Base-by-base conservation (phyloP, 129 eudicot genomes). In the Flaveria brownii region DNA sequence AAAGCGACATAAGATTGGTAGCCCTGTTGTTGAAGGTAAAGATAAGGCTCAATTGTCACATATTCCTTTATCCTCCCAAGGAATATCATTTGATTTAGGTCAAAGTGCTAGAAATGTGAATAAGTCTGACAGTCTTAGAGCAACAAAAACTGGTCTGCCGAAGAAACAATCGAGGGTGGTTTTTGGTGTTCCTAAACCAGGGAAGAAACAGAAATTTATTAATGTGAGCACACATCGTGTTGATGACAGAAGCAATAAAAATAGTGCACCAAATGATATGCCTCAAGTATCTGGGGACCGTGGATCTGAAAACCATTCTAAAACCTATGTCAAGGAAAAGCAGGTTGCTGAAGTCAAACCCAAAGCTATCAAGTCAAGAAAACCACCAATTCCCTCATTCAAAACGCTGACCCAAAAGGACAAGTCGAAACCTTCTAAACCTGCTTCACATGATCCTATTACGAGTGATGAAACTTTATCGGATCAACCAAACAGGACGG, bases 111-210 rank as follows among this genome's bases (percentile, higher is more conserved):
- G 62, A 68, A 84, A 81, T 23, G 92, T 87, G 17, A 83, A 69
- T 18, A 83, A 89, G 77, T 62, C 71, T 13, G 70, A 67, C 45
- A 81, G 82, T 20, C 88, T 16, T 16, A 71, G 91, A 87, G 81
- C 87, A n/a, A 72, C 76, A 75, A 89, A 88, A 63, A 70, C 85
- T 23, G 86, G 85, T 67, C 69, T 80, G 63, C 94, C 86, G 70
- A 95, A 89, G 74, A 96, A 86, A 77, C 87, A 91, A 14, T 86
- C 97, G n/a, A 82, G 90, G 73, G 93, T 89, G 41, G 79, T 90
- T 76, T 87, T 91, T 77, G 99, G 99, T 65, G 94, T 95, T 79
- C 99, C 99, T 41, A 89, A 86, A 55, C 99, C 97, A 42, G 99
- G 99, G 50, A 95, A 95, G 85, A 95, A 89, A 47, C 86, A 91